Conservation (phyloP, 306 rosid genomes). For the Trifolium repens region DNA sequence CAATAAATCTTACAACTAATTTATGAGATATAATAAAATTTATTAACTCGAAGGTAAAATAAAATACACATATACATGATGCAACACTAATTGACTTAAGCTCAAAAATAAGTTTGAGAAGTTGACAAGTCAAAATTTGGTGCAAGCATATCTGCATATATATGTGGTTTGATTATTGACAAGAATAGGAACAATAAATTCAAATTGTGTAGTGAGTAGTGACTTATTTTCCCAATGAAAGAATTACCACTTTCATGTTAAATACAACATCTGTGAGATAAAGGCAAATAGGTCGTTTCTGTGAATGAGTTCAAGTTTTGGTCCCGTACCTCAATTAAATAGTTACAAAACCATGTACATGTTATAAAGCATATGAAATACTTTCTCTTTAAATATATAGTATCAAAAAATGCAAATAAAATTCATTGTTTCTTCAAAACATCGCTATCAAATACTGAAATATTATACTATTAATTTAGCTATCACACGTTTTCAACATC, state of each 20-base stretch:
- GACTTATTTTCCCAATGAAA: slow-evolving; percentile 30
- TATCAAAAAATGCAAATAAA: slow-evolving; percentile 27
- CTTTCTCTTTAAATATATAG: slow-evolving; percentile 32
- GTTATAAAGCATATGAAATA: slow-evolving; percentile 18
- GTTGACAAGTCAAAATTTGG: not conserved
- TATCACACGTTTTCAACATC: slow-evolving; percentile 17
- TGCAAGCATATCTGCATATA: not conserved
- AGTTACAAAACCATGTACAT: not conserved
- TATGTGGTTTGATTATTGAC: not conserved
- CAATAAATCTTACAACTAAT: too few relatives aligned
- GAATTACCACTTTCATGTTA: slow-evolving; percentile 30
- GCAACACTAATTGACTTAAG: too few relatives aligned
- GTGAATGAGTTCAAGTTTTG: slow-evolving; percentile 32
- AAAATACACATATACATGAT: too few relatives aligned
- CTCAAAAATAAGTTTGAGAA: not conserved
- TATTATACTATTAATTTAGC: not conserved
- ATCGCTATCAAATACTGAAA: slow-evolving; percentile 32
- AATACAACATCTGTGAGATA: slow-evolving; percentile 32
- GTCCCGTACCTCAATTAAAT: slow-evolving; percentile 5
- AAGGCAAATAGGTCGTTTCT: slow-evolving; percentile 23
- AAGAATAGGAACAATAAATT: not conserved
- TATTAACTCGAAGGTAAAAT: too few relatives aligned
- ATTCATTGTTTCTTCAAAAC: slow-evolving; percentile 30
- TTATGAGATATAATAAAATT: too few relatives aligned
- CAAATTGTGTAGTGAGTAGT: not conserved